These are phyloP conservation scores for Elongisporangium senticosum DNA, from an alignment of 352 stramenopile genomes.

Conservation along the genomic window DNA sequence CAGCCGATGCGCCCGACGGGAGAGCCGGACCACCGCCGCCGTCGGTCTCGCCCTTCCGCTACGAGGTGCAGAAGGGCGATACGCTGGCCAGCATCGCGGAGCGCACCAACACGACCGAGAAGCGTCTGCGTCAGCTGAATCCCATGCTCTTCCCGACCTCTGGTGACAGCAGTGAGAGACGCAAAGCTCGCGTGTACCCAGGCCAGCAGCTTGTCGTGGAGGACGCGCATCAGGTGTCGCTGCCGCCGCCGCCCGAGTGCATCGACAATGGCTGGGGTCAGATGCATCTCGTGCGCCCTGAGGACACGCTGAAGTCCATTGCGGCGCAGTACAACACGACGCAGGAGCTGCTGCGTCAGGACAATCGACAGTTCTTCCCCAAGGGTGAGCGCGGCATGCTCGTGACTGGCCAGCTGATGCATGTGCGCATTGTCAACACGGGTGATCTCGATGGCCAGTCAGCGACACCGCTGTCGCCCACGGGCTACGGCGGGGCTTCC, in stretches of 20 bases:
- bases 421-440: constrained; percentile 77
- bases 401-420: constrained; percentile 65
- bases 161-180: constrained; percentile 16
- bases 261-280: constrained; percentile 83
- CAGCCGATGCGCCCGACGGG: constrained; percentile 18
- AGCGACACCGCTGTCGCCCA: constrained; percentile 11
- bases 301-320: constrained; percentile 66
- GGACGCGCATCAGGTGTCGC: constrained; percentile 53
- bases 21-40: constrained; percentile 15
- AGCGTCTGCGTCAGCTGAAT: constrained; percentile 57
- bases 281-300: constrained; percentile 72
- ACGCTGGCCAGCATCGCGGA: constrained; percentile 55
- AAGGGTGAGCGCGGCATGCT: constrained; percentile 63
- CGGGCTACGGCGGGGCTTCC: background rate
- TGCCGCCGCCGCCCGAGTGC: constrained; percentile 66
- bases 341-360: constrained; percentile 67
- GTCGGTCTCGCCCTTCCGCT: constrained; percentile 60
- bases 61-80: constrained; percentile 59
- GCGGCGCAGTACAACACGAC: constrained; percentile 77
- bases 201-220: constrained; percentile 77
- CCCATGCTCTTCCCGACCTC: constrained; percentile 35
- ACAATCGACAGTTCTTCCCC: constrained; percentile 80
- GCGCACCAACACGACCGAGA: constrained; percentile 59
- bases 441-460: constrained; percentile 41
- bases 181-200: constrained; percentile 45